Conservation (phyloP, 1,284 basidiomycete species). For the Wolfiporia cocos region DNA sequence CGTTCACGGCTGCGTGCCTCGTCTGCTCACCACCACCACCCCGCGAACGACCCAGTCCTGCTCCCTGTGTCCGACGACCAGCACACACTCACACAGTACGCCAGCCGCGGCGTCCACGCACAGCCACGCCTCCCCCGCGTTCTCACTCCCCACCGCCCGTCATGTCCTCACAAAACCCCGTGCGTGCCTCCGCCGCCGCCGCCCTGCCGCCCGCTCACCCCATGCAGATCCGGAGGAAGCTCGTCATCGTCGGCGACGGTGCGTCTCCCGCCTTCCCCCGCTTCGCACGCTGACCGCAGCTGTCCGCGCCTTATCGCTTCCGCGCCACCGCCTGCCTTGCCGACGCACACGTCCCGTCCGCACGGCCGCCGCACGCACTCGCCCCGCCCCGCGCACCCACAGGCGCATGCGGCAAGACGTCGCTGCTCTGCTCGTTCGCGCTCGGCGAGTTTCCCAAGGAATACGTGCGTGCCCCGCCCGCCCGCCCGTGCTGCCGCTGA, state of each 20-base stretch:
- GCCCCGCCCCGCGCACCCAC: background rate
- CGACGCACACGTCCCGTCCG: too few relatives aligned
- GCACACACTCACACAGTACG: background rate
- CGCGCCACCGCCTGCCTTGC: background rate
- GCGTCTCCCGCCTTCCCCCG: conserved; percentile 29
- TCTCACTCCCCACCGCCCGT: background rate
- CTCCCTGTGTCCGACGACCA: background rate
- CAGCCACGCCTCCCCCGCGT: background rate
- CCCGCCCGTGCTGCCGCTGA: background rate
- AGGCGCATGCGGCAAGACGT: conserved; percentile 86
- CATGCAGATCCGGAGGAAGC: conserved; percentile 76
- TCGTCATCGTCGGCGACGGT: conserved; percentile 94
- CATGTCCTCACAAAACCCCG: conserved; percentile 46
- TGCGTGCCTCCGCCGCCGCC: conserved; percentile 25
- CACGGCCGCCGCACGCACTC: background rate
- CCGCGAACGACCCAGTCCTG: background rate
- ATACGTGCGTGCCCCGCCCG: conserved; percentile 64
- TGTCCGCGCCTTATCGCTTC: background rate
- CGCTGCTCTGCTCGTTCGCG: conserved; percentile 83
- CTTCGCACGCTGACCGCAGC: conserved; percentile 13
- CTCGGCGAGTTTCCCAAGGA: conserved; percentile 96
- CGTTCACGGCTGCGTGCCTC: too few relatives aligned
- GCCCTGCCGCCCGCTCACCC: conserved; percentile 7
- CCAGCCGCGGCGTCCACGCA: background rate
- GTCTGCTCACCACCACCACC: background rate